A percentile compares a stretch with the other conserved stretches of the same genome.
These are phyloP conservation scores for Rhizopogon roseolus DNA, from an alignment of 768 basidiomycete genomes.

Conservation along the genomic window DNA sequence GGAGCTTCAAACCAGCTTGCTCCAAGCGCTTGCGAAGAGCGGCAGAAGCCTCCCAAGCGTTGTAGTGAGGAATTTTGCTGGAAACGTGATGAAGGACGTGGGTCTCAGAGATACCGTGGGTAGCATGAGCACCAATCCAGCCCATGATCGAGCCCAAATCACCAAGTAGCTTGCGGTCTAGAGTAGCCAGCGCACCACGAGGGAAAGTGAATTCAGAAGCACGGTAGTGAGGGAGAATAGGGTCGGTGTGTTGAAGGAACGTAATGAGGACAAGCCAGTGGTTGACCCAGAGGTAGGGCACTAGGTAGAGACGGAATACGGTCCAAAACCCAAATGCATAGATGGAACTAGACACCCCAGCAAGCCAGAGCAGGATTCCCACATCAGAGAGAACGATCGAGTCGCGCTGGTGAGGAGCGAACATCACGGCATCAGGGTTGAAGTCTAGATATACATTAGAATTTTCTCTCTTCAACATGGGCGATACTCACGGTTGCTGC, in stretches of 20 bases:
- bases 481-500: conserved; percentile 67
- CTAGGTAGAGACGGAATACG: conserved; percentile 75
- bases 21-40: conserved; percentile 75
- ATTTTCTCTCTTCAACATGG: neutral
- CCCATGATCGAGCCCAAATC: conserved; percentile 76
- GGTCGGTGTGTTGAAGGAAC: conserved; percentile 98
- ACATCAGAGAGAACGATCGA: conserved; percentile 82
- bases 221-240: conserved; percentile 90
- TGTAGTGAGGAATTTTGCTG: conserved; percentile 95
- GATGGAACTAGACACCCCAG: conserved; percentile 49
- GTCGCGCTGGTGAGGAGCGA: conserved; percentile 69
- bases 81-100: conserved; percentile 90
- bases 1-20: conserved; percentile 52
- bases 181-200: conserved; percentile 87
- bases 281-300: conserved; percentile 92
- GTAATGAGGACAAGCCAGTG: conserved; percentile 97
- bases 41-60: conserved; percentile 89
- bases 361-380: conserved; percentile 74
- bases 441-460: conserved; percentile 49
- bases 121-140: conserved; percentile 80
- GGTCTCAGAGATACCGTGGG: conserved; percentile 92
- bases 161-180: conserved; percentile 80
- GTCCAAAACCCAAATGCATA: conserved; percentile 60
- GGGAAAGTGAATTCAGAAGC: conserved; percentile 86
- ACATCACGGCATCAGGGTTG: conserved; percentile 73